Evolutionary conservation across 345 rosid genomes (phyloP).

Genomic region (Sonneratia alba): DNA sequence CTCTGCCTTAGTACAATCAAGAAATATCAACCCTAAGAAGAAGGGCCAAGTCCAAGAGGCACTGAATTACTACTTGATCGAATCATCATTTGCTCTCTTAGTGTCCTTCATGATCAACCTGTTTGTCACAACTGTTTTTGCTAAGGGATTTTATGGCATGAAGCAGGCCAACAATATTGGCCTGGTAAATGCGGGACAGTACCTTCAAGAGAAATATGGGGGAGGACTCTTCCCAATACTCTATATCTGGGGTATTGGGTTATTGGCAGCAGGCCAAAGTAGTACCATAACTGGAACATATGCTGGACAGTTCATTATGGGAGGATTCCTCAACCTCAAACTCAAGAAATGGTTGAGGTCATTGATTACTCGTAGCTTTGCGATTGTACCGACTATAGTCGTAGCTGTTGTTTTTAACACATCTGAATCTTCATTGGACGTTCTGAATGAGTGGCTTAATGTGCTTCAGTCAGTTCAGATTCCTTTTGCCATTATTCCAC

Average conservation of each 20-base stretch:
- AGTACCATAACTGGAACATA: slow-evolving; percentile 91
- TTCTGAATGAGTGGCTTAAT: slow-evolving; percentile 88
- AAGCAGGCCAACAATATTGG: slow-evolving; percentile 61
- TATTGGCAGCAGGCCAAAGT: slow-evolving; percentile 88
- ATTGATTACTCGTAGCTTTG: slow-evolving; percentile 73
- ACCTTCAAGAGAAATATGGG: slow-evolving; percentile 70
- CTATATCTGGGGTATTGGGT: slow-evolving; percentile 86
- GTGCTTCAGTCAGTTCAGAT: slow-evolving; percentile 91
- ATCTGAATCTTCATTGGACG: slow-evolving; percentile 72
- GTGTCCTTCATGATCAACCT: slow-evolving; percentile 72
- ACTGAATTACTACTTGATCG: slow-evolving; percentile 71
- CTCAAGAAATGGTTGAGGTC: slow-evolving; percentile 85
- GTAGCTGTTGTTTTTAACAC: slow-evolving; percentile 67
- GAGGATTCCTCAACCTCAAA: slow-evolving; percentile 73
- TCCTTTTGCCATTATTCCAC: slow-evolving; percentile 86
- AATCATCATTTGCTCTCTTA: slow-evolving; percentile 64
- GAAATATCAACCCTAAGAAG: slow-evolving; percentile 60
- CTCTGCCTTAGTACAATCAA: slow-evolving; percentile 85
- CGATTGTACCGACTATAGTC: slow-evolving; percentile 72
- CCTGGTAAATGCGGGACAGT: slow-evolving; percentile 74
- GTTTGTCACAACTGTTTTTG: slow-evolving; percentile 77
- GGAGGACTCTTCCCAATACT: slow-evolving; percentile 79
- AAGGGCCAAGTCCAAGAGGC: slow-evolving; percentile 76
- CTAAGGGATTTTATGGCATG: slow-evolving; percentile 71
- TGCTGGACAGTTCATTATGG: slow-evolving; percentile 94